These are phyloP conservation scores for Priceomyces medius DNA, from an alignment of 805 yeast genomes.

Conservation along the genomic window DNA sequence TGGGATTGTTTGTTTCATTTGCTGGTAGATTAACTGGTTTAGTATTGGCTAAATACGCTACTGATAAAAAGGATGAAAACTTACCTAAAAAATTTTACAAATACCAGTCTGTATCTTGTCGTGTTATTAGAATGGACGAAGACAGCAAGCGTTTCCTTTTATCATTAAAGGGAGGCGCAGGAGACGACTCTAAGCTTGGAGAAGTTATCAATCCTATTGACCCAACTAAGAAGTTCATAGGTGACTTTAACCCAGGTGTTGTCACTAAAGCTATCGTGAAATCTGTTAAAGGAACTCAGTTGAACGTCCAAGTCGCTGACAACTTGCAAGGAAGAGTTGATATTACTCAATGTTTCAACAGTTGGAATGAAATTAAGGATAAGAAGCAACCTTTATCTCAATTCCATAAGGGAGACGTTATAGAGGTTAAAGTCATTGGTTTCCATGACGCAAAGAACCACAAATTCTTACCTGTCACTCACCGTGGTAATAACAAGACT, in stretches of 20 bases:
- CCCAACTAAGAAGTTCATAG: constrained; percentile 40
- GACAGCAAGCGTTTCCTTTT: constrained; percentile 70
- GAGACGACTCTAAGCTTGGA: constrained; percentile 23
- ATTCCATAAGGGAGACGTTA: constrained; percentile 56
- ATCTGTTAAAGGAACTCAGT: constrained; percentile 66
- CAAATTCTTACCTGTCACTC: constrained; percentile 64
- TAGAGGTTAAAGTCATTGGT: constrained; percentile 72
- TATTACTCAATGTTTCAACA: constrained; percentile 63
- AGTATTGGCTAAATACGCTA: constrained; percentile 70
- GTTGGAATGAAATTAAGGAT: constrained; percentile 54
- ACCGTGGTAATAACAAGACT: constrained; percentile 50
- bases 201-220: constrained; percentile 62
- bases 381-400: constrained; percentile 54
- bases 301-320: constrained; percentile 74
- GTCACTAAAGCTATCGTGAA: constrained; percentile 59
- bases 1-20: constrained; percentile 82
- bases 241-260: constrained; percentile 60
- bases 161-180: constrained; percentile 45
- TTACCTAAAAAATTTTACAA: constrained; percentile 53
- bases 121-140: constrained; percentile 65
- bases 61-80: constrained; percentile 51
- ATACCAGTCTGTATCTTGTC: constrained; percentile 71
- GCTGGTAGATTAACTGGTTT: constrained; percentile 80
- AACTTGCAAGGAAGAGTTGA: constrained; percentile 79
- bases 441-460: constrained; percentile 70